Conservation (phyloP, 768 basidiomycete species). For the Dioszegia hungarica region DNA sequence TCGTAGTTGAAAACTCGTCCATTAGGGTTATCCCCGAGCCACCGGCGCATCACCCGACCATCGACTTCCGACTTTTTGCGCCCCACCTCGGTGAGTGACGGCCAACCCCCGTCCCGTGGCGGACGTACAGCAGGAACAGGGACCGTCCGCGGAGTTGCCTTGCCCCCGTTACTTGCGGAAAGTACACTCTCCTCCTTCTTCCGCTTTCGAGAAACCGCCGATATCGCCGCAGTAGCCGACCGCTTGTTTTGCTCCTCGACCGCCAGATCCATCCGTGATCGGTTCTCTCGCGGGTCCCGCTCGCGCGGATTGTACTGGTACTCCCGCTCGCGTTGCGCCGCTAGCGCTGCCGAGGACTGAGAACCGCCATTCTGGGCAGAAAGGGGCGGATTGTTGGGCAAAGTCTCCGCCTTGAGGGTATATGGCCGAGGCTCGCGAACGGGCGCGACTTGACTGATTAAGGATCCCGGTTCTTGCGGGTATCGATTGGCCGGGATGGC, state of each 20-base stretch:
- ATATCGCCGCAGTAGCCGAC: constrained; percentile 15
- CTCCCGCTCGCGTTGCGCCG: constrained; percentile 8
- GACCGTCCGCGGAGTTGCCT: too few species aligned
- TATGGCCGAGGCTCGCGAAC: constrained; percentile 38
- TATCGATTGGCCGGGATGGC: constrained; percentile 6
- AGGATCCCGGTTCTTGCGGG: constrained; percentile 11
- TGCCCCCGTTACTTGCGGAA: background rate
- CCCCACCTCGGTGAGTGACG: too few species aligned
- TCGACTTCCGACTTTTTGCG: background rate
- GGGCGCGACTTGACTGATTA: constrained; percentile 38
- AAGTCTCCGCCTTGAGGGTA: constrained; percentile 26
- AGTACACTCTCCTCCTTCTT: constrained; percentile 23
- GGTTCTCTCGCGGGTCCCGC: constrained; percentile 8
- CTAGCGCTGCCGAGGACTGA: too few species aligned
- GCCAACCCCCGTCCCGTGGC: too few species aligned
- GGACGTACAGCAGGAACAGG: too few species aligned
- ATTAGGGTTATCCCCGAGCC: background rate
- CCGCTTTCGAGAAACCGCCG: constrained; percentile 5
- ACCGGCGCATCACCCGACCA: background rate
- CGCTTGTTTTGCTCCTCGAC: constrained; percentile 39
- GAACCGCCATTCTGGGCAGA: background rate
- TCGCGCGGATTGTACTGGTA: constrained; percentile 30
- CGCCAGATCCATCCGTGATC: constrained; percentile 40
- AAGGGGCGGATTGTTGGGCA: constrained; percentile 6
- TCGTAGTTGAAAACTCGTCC: background rate